Evolutionary conservation across 306 rosid species (phyloP), one percentile per base, ranked within the genome.

Genomic region (Castanea sativa): DNA sequence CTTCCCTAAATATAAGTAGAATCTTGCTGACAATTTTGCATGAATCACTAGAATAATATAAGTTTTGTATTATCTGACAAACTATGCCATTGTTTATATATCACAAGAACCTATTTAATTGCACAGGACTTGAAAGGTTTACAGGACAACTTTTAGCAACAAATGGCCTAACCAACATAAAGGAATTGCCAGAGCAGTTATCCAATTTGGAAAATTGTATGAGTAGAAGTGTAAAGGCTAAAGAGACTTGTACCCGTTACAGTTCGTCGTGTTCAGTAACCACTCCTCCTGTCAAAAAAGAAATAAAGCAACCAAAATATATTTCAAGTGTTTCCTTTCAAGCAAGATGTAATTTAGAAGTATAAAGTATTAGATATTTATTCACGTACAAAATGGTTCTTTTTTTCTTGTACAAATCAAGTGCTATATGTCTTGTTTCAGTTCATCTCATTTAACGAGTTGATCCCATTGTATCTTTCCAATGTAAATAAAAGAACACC

Each of bases 181-280:
- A 27, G 30, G 64, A 55, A 55, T 25, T 82, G 55, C 32, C 16
- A 71, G 74, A n/a, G 10, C 8, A 33, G 52, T 60, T 16, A 27
- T 55, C 61, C n/a, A 29, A 14, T 33, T 70, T 4, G 4, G 35
- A 57, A 71, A n/a, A 71, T 16, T 4, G 21, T 25, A 18, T 9
- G 55, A 63, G 21, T 30, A 52, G 73, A 20, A 49, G 53, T 49
- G 53, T 33, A 65, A 65, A 73, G 21, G 21, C 63, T 29, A 10
- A 35, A 72, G 63, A 79, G 68, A 55, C 60, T 71, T 70, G 73
- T 51, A 55, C 77, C 76, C 61, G 81, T 89, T 92, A 94, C 74
- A 94, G 70, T 80, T 94, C 97, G 60, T 94, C 95, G 61, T 94
- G 98, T 73, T 85, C 84, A 21, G 84, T 78, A 76, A 73, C 60